Percentiles rank a stretch among this genome's conserved stretches.
Evolutionary conservation across 176 grass and related monocot genomes (phyloP).

Genomic region (Avena atlantica): DNA sequence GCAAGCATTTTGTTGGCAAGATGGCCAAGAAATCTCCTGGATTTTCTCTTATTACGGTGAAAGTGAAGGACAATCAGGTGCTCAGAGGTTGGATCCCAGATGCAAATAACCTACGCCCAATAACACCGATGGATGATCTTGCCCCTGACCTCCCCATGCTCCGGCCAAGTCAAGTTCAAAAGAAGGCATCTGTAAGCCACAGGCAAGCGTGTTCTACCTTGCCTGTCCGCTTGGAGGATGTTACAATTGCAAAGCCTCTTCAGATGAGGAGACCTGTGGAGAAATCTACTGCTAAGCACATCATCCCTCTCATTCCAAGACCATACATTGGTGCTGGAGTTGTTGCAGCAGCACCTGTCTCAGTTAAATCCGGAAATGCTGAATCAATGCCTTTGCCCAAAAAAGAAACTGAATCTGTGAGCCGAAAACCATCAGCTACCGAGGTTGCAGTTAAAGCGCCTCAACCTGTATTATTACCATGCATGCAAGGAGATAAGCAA

Average conservation of each 20-base stretch:
- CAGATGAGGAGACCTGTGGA: constrained; percentile 63
- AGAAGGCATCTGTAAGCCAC: constrained; percentile 45
- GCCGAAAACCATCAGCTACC: constrained; percentile 33
- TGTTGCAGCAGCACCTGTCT: constrained; percentile 51
- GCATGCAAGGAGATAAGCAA: constrained; percentile 31
- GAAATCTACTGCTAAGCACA: constrained; percentile 41
- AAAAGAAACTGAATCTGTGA: constrained; percentile 22
- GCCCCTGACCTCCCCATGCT: constrained; percentile 52
- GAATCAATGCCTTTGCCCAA: constrained; percentile 40
- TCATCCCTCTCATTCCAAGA: constrained; percentile 29
- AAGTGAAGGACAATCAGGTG: constrained; percentile 55
- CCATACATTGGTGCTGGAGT: constrained; percentile 47
- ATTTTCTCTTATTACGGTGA: constrained; percentile 59
- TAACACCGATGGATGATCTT: constrained; percentile 51
- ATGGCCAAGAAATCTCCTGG: constrained; percentile 48
- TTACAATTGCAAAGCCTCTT: constrained; percentile 63
- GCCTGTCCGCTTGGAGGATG: constrained; percentile 49
- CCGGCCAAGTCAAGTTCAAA: constrained; percentile 42
- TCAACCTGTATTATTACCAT: constrained; percentile 38
- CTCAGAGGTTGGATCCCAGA: constrained; percentile 68
- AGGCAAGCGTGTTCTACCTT: constrained; percentile 43
- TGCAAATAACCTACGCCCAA: constrained; percentile 45
- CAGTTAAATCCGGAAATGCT: constrained; percentile 36
- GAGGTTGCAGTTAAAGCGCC: constrained; percentile 22
- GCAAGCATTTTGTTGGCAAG: constrained; percentile 58